phyloP scores from a whole-genome alignment of 2,329 filamentous ascomycete genomes.

The Phyllosticta citriasiana region DNA sequence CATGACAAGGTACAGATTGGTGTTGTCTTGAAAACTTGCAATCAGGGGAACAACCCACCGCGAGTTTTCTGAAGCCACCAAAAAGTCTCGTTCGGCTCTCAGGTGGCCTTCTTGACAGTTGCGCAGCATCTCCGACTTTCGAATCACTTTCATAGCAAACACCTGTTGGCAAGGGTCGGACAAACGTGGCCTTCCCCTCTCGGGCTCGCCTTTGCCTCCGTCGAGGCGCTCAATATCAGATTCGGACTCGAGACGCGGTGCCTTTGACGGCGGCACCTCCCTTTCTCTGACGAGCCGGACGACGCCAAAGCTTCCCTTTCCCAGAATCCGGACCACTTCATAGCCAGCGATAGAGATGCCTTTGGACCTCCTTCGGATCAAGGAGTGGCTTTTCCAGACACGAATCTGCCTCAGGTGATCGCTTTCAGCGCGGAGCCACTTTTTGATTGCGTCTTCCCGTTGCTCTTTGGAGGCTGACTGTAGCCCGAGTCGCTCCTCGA shows the following conservation, averaged over 20 bases:
- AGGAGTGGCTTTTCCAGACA: constrained; percentile 54
- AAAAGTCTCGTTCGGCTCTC: constrained; percentile 81
- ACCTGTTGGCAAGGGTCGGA: constrained; percentile 44
- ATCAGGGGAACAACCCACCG: constrained; percentile 83
- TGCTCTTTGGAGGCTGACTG: constrained; percentile 48
- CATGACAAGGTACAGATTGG: constrained; percentile 87
- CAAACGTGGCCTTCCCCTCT: constrained; percentile 1
- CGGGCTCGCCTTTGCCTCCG: background rate
- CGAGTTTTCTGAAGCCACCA: constrained; percentile 81
- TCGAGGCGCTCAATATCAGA: constrained; percentile 13
- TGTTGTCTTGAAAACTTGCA: constrained; percentile 77
- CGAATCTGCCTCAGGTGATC: constrained; percentile 66
- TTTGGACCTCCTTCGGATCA: constrained; percentile 37
- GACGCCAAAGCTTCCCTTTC: constrained; percentile 90
- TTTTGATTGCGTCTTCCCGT: constrained; percentile 41
- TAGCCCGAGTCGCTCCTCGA: constrained; percentile 55
- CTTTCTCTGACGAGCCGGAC: constrained; percentile 74
- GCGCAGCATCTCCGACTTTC: constrained; percentile 84
- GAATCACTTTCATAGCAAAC: constrained; percentile 95
- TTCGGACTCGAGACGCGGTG: constrained; percentile 10
- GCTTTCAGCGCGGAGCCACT: constrained; percentile 59
- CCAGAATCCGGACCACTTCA: constrained; percentile 70
- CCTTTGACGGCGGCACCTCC: constrained; percentile 9
- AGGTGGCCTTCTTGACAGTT: constrained; percentile 89
- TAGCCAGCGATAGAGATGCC: constrained; percentile 55